Percentiles rank a stretch among this genome's conserved stretches.
phyloP scores from a whole-genome alignment of 768 basidiomycete genomes.

The Trametes cubensis region DNA sequence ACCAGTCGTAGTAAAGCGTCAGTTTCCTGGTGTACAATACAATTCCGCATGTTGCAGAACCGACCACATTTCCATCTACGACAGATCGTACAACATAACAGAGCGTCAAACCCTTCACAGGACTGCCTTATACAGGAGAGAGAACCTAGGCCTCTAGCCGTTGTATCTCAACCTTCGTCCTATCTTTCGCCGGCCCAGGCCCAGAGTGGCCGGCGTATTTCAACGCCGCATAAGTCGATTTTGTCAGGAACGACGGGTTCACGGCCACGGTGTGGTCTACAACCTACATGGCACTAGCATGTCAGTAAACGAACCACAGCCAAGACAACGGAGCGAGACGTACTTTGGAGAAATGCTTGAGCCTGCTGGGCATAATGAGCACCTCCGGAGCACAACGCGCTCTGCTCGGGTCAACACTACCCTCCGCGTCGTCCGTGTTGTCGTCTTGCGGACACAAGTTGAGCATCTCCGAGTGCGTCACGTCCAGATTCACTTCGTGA shows the following conservation, averaged over 20 bases:
- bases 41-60: not conserved
- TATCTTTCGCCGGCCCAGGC: slow-evolving; percentile 17
- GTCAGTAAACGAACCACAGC: not conserved
- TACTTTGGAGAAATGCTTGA: slow-evolving; percentile 92
- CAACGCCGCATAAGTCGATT: slow-evolving; percentile 57
- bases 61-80: not conserved
- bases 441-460: slow-evolving; percentile 29
- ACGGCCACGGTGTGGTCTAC: slow-evolving; percentile 78
- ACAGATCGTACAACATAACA: not conserved
- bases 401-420: slow-evolving; percentile 17
- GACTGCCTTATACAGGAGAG: not conserved
- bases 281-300: slow-evolving; percentile 46
- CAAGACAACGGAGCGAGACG: slow-evolving; percentile 23
- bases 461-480: slow-evolving; percentile 70
- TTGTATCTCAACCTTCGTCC: slow-evolving; percentile 23
- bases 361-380: slow-evolving; percentile 81
- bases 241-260: slow-evolving; percentile 81
- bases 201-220: slow-evolving; percentile 19
- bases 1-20: too few species aligned
- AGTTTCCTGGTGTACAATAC: not conserved
- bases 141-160: slow-evolving; percentile 10
- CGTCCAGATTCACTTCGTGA: slow-evolving; percentile 86
- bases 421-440: slow-evolving; percentile 40
- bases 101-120: too few species aligned
- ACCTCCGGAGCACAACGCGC: slow-evolving; percentile 66